Conservation (phyloP, 306 rosid species). For the Coriaria nepalensis region DNA sequence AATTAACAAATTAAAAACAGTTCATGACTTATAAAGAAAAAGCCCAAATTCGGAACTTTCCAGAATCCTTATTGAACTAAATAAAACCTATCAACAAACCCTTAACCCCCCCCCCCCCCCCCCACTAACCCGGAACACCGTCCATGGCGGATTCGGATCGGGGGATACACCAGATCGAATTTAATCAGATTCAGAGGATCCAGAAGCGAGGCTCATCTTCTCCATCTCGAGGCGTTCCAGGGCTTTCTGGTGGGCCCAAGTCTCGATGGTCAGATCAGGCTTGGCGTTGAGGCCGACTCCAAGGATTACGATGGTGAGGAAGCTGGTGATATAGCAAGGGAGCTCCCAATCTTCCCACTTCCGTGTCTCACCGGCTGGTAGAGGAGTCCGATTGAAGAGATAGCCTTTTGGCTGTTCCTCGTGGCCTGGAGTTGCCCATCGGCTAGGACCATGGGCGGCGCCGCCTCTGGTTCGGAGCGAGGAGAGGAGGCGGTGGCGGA, state of each 20-base stretch:
- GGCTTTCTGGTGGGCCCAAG: conserved; percentile 97
- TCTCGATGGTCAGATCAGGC: conserved; percentile 96
- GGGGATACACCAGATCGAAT: too few relatives aligned
- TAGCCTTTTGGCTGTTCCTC: conserved; percentile 76
- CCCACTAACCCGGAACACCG: too few relatives aligned
- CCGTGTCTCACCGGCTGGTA: conserved; percentile 62
- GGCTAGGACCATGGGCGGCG: conserved; percentile 39
- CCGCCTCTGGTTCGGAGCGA: conserved; percentile 69
- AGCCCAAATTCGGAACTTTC: too few relatives aligned
- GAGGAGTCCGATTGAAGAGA: conserved; percentile 70
- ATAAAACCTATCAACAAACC: too few relatives aligned
- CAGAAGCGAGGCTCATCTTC: conserved; percentile 20
- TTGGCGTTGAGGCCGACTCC: conserved; percentile 98
- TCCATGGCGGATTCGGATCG: too few relatives aligned
- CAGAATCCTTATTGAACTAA: too few relatives aligned
- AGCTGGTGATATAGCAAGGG: conserved; percentile 94
- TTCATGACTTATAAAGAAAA: too few relatives aligned
- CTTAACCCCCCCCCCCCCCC: too few relatives aligned
- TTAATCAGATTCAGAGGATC: conserved; percentile 37
- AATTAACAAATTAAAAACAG: too few relatives aligned
- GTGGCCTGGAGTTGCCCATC: conserved; percentile 79
- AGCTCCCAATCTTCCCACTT: conserved; percentile 99
- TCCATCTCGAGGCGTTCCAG: conserved; percentile 84
- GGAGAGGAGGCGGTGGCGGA: conserved; percentile 60
- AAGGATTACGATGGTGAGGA: conserved; percentile 90